A percentile compares a stretch with the other conserved stretches of the same genome.
Conservation (phyloP, 768 basidiomycete species). For the Cubamyces sp. region DNA sequence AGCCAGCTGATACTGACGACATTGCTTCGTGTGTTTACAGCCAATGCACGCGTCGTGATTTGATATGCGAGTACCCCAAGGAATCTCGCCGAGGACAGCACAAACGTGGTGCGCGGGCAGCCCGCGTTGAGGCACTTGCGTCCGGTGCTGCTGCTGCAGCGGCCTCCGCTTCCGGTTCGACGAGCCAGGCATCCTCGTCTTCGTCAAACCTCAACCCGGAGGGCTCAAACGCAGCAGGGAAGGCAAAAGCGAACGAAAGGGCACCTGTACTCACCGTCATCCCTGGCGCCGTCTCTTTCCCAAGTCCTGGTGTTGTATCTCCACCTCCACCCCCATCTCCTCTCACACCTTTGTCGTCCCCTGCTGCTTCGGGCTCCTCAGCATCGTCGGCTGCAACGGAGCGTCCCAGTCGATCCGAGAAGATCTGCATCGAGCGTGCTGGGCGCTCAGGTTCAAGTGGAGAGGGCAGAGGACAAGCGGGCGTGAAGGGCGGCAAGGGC, state of each 20-base stretch:
- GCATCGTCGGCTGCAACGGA: neutral
- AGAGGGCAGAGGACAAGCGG: neutral
- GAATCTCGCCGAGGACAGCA: conserved; percentile 54
- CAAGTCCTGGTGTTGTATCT: too few relatives aligned
- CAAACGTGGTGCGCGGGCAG: conserved; percentile 36
- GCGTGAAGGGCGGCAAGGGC: neutral
- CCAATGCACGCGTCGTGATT: conserved; percentile 51
- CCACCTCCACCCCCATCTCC: too few relatives aligned
- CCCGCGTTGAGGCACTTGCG: conserved; percentile 25
- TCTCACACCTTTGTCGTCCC: too few relatives aligned
- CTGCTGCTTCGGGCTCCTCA: neutral
- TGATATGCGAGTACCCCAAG: conserved; percentile 52
- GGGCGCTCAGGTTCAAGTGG: neutral
- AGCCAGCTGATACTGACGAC: too few relatives aligned
- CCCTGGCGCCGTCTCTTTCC: too few relatives aligned
- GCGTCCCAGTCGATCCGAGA: conserved; percentile 17
- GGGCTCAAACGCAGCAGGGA: too few relatives aligned
- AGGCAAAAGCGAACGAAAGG: too few relatives aligned
- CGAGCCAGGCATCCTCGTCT: too few relatives aligned
- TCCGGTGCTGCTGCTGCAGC: conserved; percentile 7
- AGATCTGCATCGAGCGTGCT: conserved; percentile 5
- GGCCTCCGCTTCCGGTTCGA: neutral
- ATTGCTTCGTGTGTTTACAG: conserved; percentile 28
- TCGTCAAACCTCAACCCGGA: too few relatives aligned
- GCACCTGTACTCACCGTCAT: too few relatives aligned